Conservation (phyloP, 495 filamentous ascomycete genomes). For the Monascus purpureus region DNA sequence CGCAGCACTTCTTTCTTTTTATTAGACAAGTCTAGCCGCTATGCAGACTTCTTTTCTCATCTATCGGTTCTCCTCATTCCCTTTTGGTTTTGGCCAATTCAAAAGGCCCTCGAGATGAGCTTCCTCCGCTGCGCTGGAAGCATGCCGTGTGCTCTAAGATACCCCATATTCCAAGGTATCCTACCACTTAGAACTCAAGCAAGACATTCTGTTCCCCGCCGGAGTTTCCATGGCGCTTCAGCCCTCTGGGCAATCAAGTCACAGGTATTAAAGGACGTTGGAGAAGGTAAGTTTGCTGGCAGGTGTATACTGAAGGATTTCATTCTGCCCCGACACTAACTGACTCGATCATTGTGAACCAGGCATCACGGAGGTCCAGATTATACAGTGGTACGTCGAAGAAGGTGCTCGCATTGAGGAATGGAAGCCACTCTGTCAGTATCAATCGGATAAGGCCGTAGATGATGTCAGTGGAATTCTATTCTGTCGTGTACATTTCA, state of each 20-base stretch:
- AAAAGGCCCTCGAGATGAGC: constrained; percentile 16
- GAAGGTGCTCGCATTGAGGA: constrained; percentile 92
- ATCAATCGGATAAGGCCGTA: constrained; percentile 97
- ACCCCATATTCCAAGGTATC: constrained; percentile 14
- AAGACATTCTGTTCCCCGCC: constrained; percentile 11
- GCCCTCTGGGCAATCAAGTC: constrained; percentile 56
- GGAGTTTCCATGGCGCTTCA: constrained; percentile 47
- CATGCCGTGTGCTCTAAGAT: constrained; percentile 13
- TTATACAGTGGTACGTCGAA: constrained; percentile 99
- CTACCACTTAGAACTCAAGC: constrained; percentile 16
- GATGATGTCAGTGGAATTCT: constrained; percentile 49
- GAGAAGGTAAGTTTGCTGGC: constrained; percentile 76
- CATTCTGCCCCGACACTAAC: constrained; percentile 3
- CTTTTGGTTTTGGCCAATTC: too few species aligned
- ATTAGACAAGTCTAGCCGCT: too few species aligned
- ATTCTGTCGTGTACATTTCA: background rate
- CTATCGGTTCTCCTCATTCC: too few species aligned
- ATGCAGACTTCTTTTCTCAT: too few species aligned
- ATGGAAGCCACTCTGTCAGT: constrained; percentile 95
- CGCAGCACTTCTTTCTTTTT: too few species aligned
- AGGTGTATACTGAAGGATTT: background rate
- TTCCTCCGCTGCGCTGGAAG: constrained; percentile 16
- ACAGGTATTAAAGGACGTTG: constrained; percentile 88
- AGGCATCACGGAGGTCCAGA: constrained; percentile 96
- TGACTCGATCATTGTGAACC: constrained; percentile 4